A percentile compares a stretch with the other conserved stretches of the same genome.
phyloP scores from a whole-genome alignment of 371 early-diverging fungal species.

The Blakeslea trispora region DNA sequence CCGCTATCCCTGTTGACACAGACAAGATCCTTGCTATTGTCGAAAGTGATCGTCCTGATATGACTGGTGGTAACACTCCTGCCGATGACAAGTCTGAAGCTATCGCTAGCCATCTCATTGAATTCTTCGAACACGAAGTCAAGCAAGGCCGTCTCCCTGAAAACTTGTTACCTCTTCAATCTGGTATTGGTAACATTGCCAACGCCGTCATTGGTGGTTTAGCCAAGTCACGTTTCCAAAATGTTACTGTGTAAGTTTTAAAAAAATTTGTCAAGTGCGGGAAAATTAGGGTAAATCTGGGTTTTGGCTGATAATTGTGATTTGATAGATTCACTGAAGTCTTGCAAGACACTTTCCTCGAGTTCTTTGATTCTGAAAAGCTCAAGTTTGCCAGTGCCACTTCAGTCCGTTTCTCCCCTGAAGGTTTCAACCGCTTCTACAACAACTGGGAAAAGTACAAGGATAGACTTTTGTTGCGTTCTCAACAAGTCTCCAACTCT shows the following conservation, averaged over 20 bases:
- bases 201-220: conserved; percentile 59
- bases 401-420: conserved; percentile 56
- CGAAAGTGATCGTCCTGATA: conserved; percentile 52
- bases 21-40: conserved; percentile 54
- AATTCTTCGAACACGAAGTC: conserved; percentile 56
- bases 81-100: conserved; percentile 45
- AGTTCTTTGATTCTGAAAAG: conserved; percentile 56
- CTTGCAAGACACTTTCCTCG: conserved; percentile 55
- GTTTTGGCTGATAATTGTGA: background rate
- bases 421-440: conserved; percentile 54
- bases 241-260: conserved; percentile 53
- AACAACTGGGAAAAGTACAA: conserved; percentile 53
- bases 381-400: conserved; percentile 58
- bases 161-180: conserved; percentile 51
- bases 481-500: conserved; percentile 57
- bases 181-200: conserved; percentile 61
- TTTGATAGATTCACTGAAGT: conserved; percentile 50
- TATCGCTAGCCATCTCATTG: conserved; percentile 53
- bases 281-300: conserved; percentile 9
- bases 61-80: conserved; percentile 47
- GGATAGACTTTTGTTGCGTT: conserved; percentile 50
- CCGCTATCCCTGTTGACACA: conserved; percentile 51
- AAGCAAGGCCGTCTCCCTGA: conserved; percentile 52
- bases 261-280: background rate
- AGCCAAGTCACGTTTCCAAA: conserved; percentile 48